Evolutionary conservation across 768 basidiomycete genomes (phyloP).

Genomic region (Boletus sensibilis): DNA sequence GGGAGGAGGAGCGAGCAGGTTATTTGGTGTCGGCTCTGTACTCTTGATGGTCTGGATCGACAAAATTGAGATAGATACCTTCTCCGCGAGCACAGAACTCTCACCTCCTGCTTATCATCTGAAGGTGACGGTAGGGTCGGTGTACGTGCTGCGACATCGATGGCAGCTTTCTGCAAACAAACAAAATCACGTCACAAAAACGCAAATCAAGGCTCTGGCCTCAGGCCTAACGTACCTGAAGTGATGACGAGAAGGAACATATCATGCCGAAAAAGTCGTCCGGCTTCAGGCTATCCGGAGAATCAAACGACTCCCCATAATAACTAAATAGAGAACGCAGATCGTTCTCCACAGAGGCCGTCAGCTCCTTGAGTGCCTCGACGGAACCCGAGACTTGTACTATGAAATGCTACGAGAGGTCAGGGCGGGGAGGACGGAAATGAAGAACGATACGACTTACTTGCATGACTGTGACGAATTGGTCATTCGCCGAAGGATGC

Average conservation of each 20-base stretch:
- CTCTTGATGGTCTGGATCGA: conserved; percentile 45
- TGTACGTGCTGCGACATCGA: conserved; percentile 44
- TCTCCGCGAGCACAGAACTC: not conserved
- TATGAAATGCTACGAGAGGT: conserved; percentile 27
- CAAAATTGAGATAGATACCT: not conserved
- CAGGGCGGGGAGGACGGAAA: not conserved
- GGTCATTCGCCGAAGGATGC: conserved; percentile 46
- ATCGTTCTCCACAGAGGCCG: conserved; percentile 54
- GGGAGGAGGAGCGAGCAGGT: conserved; percentile 40
- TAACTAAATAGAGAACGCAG: conserved; percentile 60
- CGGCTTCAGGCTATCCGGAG: conserved; percentile 63
- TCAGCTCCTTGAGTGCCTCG: conserved; percentile 65
- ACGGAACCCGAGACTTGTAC: conserved; percentile 49
- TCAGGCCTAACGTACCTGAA: conserved; percentile 49
- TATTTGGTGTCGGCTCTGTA: conserved; percentile 22
- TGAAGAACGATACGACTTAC: conserved; percentile 32
- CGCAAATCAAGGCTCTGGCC: too few species aligned
- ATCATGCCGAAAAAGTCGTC: conserved; percentile 83
- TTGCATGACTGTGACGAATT: conserved; percentile 69
- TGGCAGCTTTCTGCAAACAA: conserved; percentile 58
- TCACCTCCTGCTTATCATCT: conserved; percentile 10
- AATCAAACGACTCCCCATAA: conserved; percentile 74
- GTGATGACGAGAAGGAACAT: conserved; percentile 67
- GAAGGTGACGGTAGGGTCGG: not conserved
- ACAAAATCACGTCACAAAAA: not conserved